phyloP scores from a whole-genome alignment of 2,329 filamentous ascomycete genomes.

The Atkinsonella hypoxylon region DNA sequence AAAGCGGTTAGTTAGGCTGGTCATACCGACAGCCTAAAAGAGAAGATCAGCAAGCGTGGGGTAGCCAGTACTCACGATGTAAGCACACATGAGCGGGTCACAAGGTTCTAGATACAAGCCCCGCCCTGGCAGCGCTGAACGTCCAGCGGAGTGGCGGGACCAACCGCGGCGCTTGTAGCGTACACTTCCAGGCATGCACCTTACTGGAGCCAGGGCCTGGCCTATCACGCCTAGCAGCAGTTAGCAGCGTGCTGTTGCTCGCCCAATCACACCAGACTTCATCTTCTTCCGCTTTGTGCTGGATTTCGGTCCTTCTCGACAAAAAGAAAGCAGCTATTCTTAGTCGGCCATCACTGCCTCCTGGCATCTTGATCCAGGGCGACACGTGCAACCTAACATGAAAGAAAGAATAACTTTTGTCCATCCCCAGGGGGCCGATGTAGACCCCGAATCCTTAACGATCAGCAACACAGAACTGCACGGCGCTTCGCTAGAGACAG shows the following conservation, averaged over 20 bases:
- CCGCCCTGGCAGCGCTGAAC: not conserved
- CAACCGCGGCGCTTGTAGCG: too few species aligned
- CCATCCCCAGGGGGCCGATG: constrained; percentile 47
- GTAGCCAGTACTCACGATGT: not conserved
- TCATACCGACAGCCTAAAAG: not conserved
- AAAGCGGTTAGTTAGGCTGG: constrained; percentile 10
- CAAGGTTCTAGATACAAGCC: not conserved
- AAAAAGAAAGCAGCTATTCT: too few species aligned
- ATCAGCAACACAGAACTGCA: constrained; percentile 44
- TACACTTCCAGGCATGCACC: too few species aligned
- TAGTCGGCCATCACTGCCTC: not conserved
- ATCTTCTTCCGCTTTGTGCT: not conserved
- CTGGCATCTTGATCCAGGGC: not conserved
- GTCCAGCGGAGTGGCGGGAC: too few species aligned
- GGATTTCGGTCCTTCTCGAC: not conserved
- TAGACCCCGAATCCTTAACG: constrained; percentile 52
- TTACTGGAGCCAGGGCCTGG: not conserved
- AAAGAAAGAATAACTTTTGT: constrained; percentile 72
- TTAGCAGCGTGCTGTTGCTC: not conserved
- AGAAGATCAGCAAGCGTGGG: not conserved
- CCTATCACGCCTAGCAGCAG: too few species aligned
- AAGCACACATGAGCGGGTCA: not conserved
- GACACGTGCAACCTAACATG: constrained; percentile 34
- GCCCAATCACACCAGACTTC: not conserved
- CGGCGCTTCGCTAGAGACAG: constrained; percentile 46